These are phyloP conservation scores for Mortierella sp. DNA, from an alignment of 371 early-diverging fungal genomes.

Conservation along the genomic window DNA sequence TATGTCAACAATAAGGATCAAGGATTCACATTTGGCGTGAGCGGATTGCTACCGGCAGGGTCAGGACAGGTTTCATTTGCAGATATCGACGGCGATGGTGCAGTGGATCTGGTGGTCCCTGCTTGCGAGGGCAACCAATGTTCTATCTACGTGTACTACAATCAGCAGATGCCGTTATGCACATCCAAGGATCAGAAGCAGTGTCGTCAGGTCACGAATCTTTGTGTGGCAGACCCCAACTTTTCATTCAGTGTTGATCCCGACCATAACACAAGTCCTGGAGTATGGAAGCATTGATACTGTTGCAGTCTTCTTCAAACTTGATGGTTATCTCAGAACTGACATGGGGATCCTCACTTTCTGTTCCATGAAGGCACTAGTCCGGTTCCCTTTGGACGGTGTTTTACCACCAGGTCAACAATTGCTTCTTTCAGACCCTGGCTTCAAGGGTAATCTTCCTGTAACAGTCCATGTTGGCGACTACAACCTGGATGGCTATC, in stretches of 20 bases:
- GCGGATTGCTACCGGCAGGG: conserved; percentile 71
- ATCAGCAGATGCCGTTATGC: conserved; percentile 86
- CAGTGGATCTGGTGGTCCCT: conserved; percentile 85
- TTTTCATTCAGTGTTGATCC: conserved; percentile 72
- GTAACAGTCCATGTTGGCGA: conserved; percentile 74
- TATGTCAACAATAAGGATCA: conserved; percentile 76
- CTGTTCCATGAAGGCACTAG: conserved; percentile 50
- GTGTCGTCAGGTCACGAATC: conserved; percentile 72
- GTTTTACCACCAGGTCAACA: conserved; percentile 61
- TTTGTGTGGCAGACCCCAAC: conserved; percentile 81
- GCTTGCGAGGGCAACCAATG: conserved; percentile 67
- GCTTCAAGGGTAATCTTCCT: conserved; percentile 69
- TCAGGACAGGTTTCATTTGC: conserved; percentile 89
- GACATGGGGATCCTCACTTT: no score
- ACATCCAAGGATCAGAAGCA: conserved; percentile 55
- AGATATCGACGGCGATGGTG: conserved; percentile 93
- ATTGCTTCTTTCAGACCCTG: conserved; percentile 56
- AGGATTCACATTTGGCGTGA: conserved; percentile 70
- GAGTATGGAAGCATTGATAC: conserved; percentile 60
- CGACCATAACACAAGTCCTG: conserved; percentile 48
- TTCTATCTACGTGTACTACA: conserved; percentile 83
- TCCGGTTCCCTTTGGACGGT: conserved; percentile 57
- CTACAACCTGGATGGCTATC: conserved; percentile 92
- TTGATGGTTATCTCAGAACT: no score
- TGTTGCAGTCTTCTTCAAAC: no score